Evolutionary conservation across 2,329 filamentous ascomycete species (phyloP).

Genomic region (Tolypocladium tropicale): DNA sequence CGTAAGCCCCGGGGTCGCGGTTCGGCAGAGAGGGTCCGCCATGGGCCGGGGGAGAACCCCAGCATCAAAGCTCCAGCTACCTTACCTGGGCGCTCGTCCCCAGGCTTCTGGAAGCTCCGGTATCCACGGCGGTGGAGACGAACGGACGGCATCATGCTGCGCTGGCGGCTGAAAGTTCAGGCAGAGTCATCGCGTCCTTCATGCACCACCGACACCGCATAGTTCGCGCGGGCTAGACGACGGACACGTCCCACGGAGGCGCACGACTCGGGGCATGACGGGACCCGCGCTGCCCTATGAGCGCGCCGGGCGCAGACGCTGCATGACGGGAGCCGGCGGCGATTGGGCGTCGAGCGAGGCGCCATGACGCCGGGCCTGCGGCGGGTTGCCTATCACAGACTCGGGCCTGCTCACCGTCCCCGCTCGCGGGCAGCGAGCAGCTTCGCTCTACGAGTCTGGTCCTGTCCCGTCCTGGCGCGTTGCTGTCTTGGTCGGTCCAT

Average conservation of each 20-base stretch:
- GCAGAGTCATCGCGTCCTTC: background rate
- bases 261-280: background rate
- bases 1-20: background rate
- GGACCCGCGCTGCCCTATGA: conserved; percentile 1
- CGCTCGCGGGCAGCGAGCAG: background rate
- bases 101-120: background rate
- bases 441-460: background rate
- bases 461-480: background rate
- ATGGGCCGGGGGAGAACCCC: background rate
- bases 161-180: background rate
- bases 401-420: background rate
- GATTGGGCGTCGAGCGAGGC: conserved; percentile 1
- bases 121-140: background rate
- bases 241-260: background rate
- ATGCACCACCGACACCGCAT: background rate
- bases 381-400: background rate
- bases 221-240: background rate
- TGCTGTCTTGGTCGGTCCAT: background rate
- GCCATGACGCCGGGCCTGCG: background rate
- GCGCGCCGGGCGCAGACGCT: background rate
- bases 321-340: conserved; percentile 4
- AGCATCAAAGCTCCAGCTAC: no score
- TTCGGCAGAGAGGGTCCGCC: no score
- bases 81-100: background rate
- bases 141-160: background rate